Percentiles rank a stretch among this genome's conserved stretches.
phyloP scores from a whole-genome alignment of 2,329 filamentous ascomycete species.

The Phyllosticta citribraziliensis region DNA sequence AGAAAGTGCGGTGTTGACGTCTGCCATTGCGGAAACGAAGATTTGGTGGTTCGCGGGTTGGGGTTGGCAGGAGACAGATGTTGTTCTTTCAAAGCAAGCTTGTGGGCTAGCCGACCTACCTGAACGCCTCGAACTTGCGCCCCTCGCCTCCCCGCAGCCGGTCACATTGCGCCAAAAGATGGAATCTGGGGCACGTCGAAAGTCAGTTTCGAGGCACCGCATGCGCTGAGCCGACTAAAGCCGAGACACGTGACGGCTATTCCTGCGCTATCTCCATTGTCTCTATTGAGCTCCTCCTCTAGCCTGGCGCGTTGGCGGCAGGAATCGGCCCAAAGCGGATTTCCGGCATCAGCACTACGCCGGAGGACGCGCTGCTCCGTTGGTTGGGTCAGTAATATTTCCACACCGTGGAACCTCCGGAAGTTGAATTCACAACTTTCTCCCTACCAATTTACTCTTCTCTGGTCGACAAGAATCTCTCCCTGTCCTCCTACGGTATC shows the following conservation, averaged over 20 bases:
- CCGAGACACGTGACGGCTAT: constrained; percentile 1
- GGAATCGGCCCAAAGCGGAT: constrained; percentile 5
- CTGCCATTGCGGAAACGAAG: not conserved
- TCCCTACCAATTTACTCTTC: not conserved
- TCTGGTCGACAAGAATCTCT: not conserved
- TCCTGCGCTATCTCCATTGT: constrained; percentile 19
- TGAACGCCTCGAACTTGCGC: not conserved
- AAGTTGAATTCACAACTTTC: not conserved
- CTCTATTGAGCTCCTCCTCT: not conserved
- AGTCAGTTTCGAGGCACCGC: not conserved
- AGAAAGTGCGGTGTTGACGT: constrained; percentile 35
- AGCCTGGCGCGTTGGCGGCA: constrained; percentile 1
- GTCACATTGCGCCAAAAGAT: not conserved
- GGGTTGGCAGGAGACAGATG: not conserved
- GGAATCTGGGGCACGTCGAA: not conserved
- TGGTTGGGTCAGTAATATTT: not conserved
- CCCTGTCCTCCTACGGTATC: not conserved
- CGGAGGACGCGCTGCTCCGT: not conserved
- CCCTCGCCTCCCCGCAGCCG: not conserved
- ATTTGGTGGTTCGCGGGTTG: not conserved
- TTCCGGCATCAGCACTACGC: not conserved
- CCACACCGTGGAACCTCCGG: not conserved
- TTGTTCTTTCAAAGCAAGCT: not conserved
- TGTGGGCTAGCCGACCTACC: not conserved
- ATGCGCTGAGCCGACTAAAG: constrained; percentile 4